Conservation (phyloP, 2,329 filamentous ascomycete species). For the Zymoseptoria brevis region DNA sequence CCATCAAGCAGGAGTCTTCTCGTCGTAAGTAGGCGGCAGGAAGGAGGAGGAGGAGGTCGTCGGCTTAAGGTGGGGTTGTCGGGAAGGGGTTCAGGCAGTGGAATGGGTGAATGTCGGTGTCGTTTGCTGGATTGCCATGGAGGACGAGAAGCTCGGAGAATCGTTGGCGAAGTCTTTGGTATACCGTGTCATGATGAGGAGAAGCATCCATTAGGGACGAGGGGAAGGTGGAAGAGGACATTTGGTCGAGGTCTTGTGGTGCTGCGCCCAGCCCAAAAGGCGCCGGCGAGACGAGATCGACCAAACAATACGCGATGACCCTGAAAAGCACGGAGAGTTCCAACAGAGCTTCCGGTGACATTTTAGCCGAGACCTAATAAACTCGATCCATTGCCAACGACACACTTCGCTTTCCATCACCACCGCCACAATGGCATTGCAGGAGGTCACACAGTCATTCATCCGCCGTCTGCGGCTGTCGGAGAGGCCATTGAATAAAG, state of each 20-base stretch:
- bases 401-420: conserved; percentile 2
- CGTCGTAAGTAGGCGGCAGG: neutral
- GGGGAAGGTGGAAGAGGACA: neutral
- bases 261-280: neutral
- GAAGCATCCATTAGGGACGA: neutral
- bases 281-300: neutral
- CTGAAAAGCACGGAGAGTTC: neutral
- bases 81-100: neutral
- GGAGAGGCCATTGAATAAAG: conserved; percentile 11
- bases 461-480: conserved; percentile 21
- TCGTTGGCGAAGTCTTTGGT: neutral
- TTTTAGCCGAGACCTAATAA: neutral
- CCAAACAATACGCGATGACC: neutral
- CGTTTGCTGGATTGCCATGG: neutral
- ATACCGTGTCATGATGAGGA: neutral
- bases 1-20: neutral
- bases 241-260: neutral
- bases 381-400: neutral
- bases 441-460: conserved; percentile 26
- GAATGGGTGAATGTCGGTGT: neutral
- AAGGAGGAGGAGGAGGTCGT: neutral
- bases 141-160: neutral
- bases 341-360: neutral
- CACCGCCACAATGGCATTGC: conserved; percentile 22
- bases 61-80: neutral